Conservation (phyloP, 768 basidiomycete species). For the Lentinus tigrinus region DNA sequence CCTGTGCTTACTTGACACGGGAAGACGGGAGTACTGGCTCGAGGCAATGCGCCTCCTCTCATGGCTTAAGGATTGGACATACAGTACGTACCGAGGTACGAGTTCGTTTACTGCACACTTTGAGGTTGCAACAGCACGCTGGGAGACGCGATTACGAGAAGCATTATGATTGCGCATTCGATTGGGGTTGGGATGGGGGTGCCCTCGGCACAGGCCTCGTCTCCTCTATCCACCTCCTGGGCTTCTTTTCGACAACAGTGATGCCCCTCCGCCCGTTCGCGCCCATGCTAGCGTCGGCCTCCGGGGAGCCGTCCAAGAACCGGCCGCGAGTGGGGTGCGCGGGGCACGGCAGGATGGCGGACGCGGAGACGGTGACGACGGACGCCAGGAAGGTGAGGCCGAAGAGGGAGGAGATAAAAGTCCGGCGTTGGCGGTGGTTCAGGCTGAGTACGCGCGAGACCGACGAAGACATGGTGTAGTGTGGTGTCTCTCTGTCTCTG, state of each 20-base stretch:
- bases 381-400: constrained; percentile 77
- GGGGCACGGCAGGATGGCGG: constrained; percentile 77
- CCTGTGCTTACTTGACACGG: too few species aligned
- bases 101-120: too few species aligned
- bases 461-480: constrained; percentile 47
- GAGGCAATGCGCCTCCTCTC: too few species aligned
- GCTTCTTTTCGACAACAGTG: constrained; percentile 55
- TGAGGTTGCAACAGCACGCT: too few species aligned
- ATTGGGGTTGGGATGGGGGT: not conserved
- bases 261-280: constrained; percentile 25
- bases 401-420: constrained; percentile 76
- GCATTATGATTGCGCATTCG: constrained; percentile 9
- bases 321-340: constrained; percentile 60
- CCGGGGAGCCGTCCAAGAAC: constrained; percentile 51
- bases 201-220: constrained; percentile 29
- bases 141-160: too few species aligned
- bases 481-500: constrained; percentile 18
- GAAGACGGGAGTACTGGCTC: too few species aligned
- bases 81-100: too few species aligned
- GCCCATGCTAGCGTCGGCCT: constrained; percentile 30
- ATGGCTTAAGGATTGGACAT: too few species aligned
- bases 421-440: constrained; percentile 58
- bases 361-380: constrained; percentile 77
- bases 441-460: constrained; percentile 56
- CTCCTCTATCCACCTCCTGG: constrained; percentile 84